These are phyloP conservation scores for Colletotrichum echinochloae DNA, from an alignment of 2,329 filamentous ascomycete genomes.

Conservation along the genomic window DNA sequence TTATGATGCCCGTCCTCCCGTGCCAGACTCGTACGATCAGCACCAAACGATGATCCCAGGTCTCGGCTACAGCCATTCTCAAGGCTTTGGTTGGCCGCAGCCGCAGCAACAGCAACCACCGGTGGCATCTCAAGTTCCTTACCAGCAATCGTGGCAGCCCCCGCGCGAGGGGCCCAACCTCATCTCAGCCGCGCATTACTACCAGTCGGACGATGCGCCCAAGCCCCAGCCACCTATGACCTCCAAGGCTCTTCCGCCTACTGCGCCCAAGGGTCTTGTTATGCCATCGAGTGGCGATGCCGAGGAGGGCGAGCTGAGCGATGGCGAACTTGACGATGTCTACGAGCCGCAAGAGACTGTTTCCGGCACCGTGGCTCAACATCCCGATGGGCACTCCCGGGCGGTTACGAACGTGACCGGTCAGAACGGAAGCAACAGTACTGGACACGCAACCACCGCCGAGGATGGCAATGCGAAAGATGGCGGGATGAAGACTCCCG, in stretches of 20 bases:
- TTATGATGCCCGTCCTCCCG: slow-evolving; percentile 13
- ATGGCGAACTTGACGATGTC: slow-evolving; percentile 71
- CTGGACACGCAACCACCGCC: not conserved
- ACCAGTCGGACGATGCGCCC: slow-evolving; percentile 38
- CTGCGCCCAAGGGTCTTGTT: not conserved
- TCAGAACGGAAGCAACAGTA: not conserved
- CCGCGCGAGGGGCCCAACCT: slow-evolving; percentile 38
- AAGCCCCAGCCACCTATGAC: slow-evolving; percentile 6
- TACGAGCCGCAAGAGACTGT: slow-evolving; percentile 58
- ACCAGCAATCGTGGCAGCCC: slow-evolving; percentile 30
- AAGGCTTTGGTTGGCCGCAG: slow-evolving; percentile 28
- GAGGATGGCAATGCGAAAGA: not conserved
- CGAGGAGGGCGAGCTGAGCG: slow-evolving; percentile 82
- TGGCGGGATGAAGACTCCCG: slow-evolving; percentile 1
- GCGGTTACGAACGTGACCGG: not conserved
- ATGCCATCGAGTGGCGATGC: slow-evolving; percentile 39
- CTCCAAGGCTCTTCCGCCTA: not conserved
- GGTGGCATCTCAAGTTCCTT: not conserved
- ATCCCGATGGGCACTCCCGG: not conserved
- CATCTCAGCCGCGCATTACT: slow-evolving; percentile 40
- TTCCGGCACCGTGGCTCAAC: not conserved
- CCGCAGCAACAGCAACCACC: slow-evolving; percentile 6
- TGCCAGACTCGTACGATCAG: slow-evolving; percentile 39
- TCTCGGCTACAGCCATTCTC: slow-evolving; percentile 40
- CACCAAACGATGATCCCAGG: slow-evolving; percentile 45